Conservation (phyloP, 495 filamentous ascomycete species). For the Tuber brumale region DNA sequence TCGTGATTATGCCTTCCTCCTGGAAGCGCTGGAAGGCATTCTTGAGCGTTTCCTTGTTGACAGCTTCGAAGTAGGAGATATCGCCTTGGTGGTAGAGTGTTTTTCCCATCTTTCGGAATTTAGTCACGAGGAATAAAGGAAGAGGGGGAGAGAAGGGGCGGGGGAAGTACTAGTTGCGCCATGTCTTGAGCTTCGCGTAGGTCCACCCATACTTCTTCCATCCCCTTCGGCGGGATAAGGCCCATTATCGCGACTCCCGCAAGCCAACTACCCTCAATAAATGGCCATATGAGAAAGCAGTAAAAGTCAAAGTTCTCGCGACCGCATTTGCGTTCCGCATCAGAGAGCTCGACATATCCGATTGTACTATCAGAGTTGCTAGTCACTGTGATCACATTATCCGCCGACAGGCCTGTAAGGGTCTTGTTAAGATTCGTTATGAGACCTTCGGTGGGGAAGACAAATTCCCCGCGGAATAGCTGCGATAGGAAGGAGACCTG, state of each 20-base stretch:
- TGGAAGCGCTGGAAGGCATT: constrained; percentile 84
- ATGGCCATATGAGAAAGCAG: constrained; percentile 96
- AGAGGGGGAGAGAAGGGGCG: background rate
- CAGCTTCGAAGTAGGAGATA: constrained; percentile 91
- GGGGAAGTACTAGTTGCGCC: constrained; percentile 63
- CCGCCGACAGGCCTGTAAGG: constrained; percentile 64
- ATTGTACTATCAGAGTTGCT: constrained; percentile 48
- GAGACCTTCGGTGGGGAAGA: constrained; percentile 83
- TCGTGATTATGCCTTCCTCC: constrained; percentile 79
- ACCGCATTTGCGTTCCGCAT: constrained; percentile 65
- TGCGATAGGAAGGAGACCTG: constrained; percentile 86
- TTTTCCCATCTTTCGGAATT: constrained; percentile 67
- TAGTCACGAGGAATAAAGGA: constrained; percentile 17
- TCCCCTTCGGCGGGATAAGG: constrained; percentile 62
- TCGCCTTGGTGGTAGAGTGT: constrained; percentile 97
- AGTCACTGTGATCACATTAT: constrained; percentile 68
- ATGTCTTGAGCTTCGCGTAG: constrained; percentile 69
- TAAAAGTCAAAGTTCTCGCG: constrained; percentile 97
- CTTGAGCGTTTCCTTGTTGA: constrained; percentile 94
- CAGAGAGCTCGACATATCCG: constrained; percentile 63
- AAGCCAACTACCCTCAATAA: constrained; percentile 89
- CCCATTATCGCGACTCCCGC: constrained; percentile 80
- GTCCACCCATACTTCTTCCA: constrained; percentile 68
- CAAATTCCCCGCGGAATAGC: constrained; percentile 93
- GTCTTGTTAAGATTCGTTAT: constrained; percentile 71